Conservation (phyloP, 768 basidiomycete species). For the Mycena latifolia region DNA sequence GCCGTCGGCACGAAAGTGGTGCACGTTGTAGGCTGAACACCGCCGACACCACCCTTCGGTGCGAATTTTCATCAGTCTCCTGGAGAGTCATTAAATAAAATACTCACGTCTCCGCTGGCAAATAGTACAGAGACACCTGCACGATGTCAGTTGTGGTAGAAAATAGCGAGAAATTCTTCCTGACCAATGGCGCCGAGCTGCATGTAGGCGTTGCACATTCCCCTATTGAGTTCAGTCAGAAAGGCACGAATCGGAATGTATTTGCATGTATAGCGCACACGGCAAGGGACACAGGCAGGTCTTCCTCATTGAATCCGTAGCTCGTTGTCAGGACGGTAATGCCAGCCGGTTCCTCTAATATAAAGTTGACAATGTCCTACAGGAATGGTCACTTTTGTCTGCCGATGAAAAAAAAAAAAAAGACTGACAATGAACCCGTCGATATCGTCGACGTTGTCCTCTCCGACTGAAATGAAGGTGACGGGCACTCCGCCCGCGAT, state of each 20-base stretch:
- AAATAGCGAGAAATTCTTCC: neutral
- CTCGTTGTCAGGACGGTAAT: constrained; percentile 52
- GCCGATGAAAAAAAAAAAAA: constrained; percentile 35
- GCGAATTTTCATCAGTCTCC: too few relatives aligned
- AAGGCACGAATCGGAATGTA: neutral
- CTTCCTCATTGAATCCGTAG: constrained; percentile 54
- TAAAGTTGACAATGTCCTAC: constrained; percentile 43
- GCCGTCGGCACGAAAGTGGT: constrained; percentile 47
- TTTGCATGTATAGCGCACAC: constrained; percentile 30
- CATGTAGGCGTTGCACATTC: constrained; percentile 42
- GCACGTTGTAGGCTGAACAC: constrained; percentile 44
- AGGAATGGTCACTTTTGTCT: constrained; percentile 19
- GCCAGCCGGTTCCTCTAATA: constrained; percentile 53
- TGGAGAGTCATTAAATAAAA: constrained; percentile 24
- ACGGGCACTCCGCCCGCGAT: constrained; percentile 50
- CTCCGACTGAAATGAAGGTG: constrained; percentile 46
- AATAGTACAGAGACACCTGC: constrained; percentile 49
- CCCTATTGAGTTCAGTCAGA: constrained; percentile 24
- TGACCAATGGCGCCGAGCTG: constrained; percentile 31
- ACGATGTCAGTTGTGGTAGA: neutral
- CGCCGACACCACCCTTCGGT: constrained; percentile 27
- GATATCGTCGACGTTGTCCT: neutral
- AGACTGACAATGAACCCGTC: constrained; percentile 1
- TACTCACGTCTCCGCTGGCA: constrained; percentile 34
- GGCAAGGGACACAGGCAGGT: constrained; percentile 44